Conservation (phyloP, 2,329 filamentous ascomycete genomes). For the Rasamsonia emersonii region DNA sequence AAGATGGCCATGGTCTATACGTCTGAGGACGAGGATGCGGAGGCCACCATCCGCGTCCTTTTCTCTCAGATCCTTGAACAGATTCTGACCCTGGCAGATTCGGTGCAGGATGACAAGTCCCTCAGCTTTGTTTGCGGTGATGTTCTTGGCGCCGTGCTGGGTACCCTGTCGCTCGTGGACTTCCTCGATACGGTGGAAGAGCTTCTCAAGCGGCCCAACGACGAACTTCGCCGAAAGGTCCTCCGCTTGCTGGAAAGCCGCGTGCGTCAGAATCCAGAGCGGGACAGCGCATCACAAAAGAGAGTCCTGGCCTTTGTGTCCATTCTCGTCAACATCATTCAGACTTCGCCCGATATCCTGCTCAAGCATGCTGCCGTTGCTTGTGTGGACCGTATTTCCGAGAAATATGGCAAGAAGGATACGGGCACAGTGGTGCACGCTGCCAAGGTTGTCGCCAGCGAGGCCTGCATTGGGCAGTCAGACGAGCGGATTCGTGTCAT, state of each 20-base stretch:
- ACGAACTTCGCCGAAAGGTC: slow-evolving; percentile 69
- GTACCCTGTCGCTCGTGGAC: slow-evolving; percentile 75
- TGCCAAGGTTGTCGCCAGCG: slow-evolving; percentile 66
- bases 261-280: slow-evolving; percentile 63
- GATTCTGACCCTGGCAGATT: slow-evolving; percentile 56
- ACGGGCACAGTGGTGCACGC: slow-evolving; percentile 65
- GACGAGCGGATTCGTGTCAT: slow-evolving; percentile 69
- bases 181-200: slow-evolving; percentile 83
- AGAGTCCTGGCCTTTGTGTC: slow-evolving; percentile 72
- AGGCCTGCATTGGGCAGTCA: slow-evolving; percentile 64
- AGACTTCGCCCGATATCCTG: slow-evolving; percentile 60
- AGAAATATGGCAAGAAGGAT: slow-evolving; percentile 93
- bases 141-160: slow-evolving; percentile 69
- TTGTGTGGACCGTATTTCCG: slow-evolving; percentile 85
- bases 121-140: slow-evolving; percentile 47
- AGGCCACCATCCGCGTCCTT: slow-evolving; percentile 57
- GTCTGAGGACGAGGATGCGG: slow-evolving; percentile 43
- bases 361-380: slow-evolving; percentile 80
- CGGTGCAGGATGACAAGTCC: slow-evolving; percentile 26
- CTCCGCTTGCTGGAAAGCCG: slow-evolving; percentile 72
- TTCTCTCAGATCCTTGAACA: slow-evolving; percentile 62
- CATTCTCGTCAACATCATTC: slow-evolving; percentile 66
- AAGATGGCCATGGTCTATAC: slow-evolving; percentile 31
- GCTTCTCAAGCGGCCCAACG: slow-evolving; percentile 66
- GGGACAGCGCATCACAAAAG: slow-evolving; percentile 58